Evolutionary conservation across 2,329 filamentous ascomycete genomes (phyloP).

Genomic region (Cercospora sojina): DNA sequence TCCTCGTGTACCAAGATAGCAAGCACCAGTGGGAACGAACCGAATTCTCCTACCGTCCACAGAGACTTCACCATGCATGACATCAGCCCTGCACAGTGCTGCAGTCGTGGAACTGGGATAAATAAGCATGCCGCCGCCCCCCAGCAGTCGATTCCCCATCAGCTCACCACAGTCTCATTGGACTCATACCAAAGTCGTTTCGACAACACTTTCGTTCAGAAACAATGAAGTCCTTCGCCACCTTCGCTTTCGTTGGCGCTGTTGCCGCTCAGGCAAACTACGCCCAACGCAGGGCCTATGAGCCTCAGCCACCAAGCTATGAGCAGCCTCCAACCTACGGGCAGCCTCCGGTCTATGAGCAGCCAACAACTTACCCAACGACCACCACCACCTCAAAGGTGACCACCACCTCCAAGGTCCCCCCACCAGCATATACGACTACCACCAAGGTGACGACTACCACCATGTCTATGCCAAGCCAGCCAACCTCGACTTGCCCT

Average conservation of each 20-base stretch:
- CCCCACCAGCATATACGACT: conserved; percentile 5
- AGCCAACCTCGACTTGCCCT: conserved; percentile 11
- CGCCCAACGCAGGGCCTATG: background rate
- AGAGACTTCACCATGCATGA: conserved; percentile 14
- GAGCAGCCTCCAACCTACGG: background rate
- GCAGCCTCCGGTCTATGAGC: background rate
- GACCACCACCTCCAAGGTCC: conserved; percentile 15
- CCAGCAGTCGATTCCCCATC: background rate
- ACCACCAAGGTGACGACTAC: background rate
- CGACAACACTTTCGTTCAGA: conserved; percentile 10
- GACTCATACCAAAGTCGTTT: conserved; percentile 5
- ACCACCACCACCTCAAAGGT: background rate
- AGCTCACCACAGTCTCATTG: conserved; percentile 9
- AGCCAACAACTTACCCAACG: background rate
- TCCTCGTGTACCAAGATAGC: conserved; percentile 18
- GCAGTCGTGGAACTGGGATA: conserved; percentile 12
- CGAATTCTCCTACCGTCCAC: conserved; percentile 3
- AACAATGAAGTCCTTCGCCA: conserved; percentile 17
- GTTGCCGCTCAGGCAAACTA: conserved; percentile 13
- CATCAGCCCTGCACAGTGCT: conserved; percentile 8
- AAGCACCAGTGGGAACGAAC: conserved; percentile 4
- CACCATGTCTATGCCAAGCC: background rate
- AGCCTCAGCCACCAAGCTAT: background rate
- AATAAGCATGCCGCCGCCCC: conserved; percentile 12
- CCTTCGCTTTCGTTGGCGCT: conserved; percentile 15